phyloP scores from a whole-genome alignment of 2,329 filamentous ascomycete species.

The Aaosphaeria pasadenensis region DNA sequence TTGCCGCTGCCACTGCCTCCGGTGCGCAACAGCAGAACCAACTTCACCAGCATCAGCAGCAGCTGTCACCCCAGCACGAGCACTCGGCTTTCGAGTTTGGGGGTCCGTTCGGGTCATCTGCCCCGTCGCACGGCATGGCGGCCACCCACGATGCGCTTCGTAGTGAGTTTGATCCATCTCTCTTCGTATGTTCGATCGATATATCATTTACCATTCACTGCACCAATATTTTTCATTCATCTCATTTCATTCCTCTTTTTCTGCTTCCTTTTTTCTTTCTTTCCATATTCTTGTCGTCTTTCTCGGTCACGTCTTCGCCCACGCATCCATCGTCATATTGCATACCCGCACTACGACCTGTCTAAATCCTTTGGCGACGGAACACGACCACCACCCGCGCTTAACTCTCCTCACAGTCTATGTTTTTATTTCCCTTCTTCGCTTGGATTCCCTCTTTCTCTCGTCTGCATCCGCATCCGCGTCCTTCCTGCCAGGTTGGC shows the following conservation, averaged over 20 bases:
- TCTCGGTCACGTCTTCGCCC: neutral
- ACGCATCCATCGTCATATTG: no score
- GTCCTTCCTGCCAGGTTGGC: no score
- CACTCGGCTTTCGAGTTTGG: slow-evolving; percentile 6
- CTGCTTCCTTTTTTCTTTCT: neutral
- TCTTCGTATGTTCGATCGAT: neutral
- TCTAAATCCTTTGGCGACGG: no score
- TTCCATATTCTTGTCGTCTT: neutral
- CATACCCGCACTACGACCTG: no score
- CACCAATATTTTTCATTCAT: neutral
- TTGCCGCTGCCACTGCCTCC: slow-evolving; percentile 7
- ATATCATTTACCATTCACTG: neutral
- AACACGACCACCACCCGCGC: no score
- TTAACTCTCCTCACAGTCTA: no score
- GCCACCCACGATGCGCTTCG: slow-evolving; percentile 7
- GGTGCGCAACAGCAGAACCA: neutral
- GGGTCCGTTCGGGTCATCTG: neutral
- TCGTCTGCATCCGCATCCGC: no score
- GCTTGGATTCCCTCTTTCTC: no score
- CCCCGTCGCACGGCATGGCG: slow-evolving; percentile 10
- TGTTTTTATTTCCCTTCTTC: no score
- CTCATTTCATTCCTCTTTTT: slow-evolving; percentile 1
- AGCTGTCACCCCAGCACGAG: slow-evolving; percentile 7
- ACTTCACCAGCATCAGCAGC: neutral
- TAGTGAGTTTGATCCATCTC: slow-evolving; percentile 1